Percentiles rank a stretch among this genome's conserved stretches.
Evolutionary conservation across 2,329 filamentous ascomycete species (phyloP).

Genomic region (Xylariaceae sp.): DNA sequence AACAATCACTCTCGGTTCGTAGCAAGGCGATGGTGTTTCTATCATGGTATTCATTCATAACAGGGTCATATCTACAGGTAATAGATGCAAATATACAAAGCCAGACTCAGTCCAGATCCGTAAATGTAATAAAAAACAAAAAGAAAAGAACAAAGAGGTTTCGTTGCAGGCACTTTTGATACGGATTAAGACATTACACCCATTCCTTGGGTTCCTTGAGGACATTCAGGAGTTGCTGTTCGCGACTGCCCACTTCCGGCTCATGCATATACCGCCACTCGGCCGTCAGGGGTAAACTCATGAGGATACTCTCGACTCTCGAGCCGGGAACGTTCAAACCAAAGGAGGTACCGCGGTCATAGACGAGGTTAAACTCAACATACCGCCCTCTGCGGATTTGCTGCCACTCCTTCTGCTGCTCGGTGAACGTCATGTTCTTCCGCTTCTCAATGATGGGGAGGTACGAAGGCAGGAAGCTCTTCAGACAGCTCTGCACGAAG

Average conservation of each 20-base stretch:
- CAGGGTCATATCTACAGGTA: too few relatives aligned
- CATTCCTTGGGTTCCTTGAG: constrained; percentile 61
- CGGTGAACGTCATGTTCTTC: constrained; percentile 87
- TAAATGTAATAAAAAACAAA: too few relatives aligned
- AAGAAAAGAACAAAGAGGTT: too few relatives aligned
- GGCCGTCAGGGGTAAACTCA: constrained; percentile 91
- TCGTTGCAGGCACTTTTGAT: neutral
- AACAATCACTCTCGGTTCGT: too few relatives aligned
- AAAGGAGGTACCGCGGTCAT: constrained; percentile 92
- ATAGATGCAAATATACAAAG: too few relatives aligned
- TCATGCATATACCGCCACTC: constrained; percentile 95
- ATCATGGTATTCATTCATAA: too few relatives aligned
- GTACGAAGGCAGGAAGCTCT: constrained; percentile 85
- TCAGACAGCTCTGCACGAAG: constrained; percentile 79
- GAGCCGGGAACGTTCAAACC: constrained; percentile 89
- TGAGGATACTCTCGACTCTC: constrained; percentile 91
- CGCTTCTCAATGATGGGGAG: constrained; percentile 80
- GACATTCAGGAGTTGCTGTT: constrained; percentile 75
- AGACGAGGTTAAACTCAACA: constrained; percentile 96
- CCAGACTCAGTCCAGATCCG: too few relatives aligned
- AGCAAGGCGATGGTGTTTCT: too few relatives aligned
- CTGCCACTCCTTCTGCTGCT: constrained; percentile 91
- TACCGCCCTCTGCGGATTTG: constrained; percentile 91
- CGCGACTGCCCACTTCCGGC: constrained; percentile 66
- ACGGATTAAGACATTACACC: constrained; percentile 42